Base-by-base conservation (phyloP, 306 rosid species). In the Purshia tridentata region DNA sequence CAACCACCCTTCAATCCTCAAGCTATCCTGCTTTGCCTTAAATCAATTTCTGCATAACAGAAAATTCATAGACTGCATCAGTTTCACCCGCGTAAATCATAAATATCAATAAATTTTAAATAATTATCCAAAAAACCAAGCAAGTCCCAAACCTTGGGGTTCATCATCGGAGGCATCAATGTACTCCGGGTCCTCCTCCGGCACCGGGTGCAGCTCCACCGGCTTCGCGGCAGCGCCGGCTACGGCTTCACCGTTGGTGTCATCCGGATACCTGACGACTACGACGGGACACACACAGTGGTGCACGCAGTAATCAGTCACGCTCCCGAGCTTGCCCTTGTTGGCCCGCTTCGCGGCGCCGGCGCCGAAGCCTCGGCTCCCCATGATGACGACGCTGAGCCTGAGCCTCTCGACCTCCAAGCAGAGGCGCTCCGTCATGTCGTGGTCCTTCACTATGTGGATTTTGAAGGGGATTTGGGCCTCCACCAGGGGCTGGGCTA, bases 281-380 rank as follows among this genome's bases (percentile, higher is more conserved):
- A 94, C 96, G 6, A 94, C 98, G 7, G 98, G 98, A 58, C 99
- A 90, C 7, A 91, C 88, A 68, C 96, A 94, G 65, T 91, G 99
- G 35, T 63, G 96, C 40, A 94, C 99, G 35, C 97, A 94, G 70
- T 94, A 94, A 60, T 90, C 92, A 46, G 97, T 90, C 0, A 94
- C 96, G 59, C 97, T 94, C 0, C 99, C 99, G 3, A 94, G 94
- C 75, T 90, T 84, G 4, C 80, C 81, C 69, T 84, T 90, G 1
- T 81, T 6, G 20, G 70, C 72, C 11, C 92, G 72, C 85, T 81
- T 89, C 0, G 85, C 6, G 23, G 1, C 35, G 35, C 35, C 35
- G 5, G 97, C 97, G 15, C 98, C 97, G 29, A 87, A 85, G 20
- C 99, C 98, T 10, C 97, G 78, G 75, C 99, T 91, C 5, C 98